Conservation (phyloP, 2,329 filamentous ascomycete genomes). For the Fusarium globosum region DNA sequence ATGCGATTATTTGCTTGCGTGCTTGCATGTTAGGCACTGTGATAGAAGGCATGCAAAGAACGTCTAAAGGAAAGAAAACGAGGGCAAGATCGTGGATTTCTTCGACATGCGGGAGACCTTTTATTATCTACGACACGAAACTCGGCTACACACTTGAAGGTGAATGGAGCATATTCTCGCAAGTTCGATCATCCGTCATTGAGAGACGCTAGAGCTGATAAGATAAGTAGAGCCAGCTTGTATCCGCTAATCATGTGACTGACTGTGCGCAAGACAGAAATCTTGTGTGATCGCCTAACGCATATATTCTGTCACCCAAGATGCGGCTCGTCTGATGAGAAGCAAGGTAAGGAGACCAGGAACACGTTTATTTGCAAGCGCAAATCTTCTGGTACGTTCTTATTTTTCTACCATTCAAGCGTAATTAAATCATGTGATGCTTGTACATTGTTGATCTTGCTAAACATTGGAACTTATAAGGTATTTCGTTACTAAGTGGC, state of each 20-base stretch:
- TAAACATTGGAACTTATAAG: too few relatives aligned
- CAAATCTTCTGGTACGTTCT: not conserved
- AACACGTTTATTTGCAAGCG: not conserved
- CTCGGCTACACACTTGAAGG: conserved; percentile 42
- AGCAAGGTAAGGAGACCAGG: not conserved
- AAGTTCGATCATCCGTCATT: conserved; percentile 48
- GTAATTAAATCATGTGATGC: not conserved
- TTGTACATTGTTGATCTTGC: not conserved
- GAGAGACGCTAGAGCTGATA: not conserved
- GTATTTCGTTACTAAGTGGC: not conserved
- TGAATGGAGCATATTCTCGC: conserved; percentile 53
- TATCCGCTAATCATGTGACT: conserved; percentile 51
- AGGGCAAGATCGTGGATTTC: conserved; percentile 13
- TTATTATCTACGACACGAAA: conserved; percentile 37
- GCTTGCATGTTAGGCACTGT: conserved; percentile 53
- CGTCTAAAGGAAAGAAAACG: conserved; percentile 2
- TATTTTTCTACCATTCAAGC: not conserved
- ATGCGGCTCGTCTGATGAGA: not conserved
- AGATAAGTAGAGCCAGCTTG: conserved; percentile 1
- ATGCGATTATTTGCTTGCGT: conserved; percentile 53
- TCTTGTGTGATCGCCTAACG: not conserved
- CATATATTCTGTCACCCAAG: not conserved
- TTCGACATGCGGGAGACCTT: conserved; percentile 8
- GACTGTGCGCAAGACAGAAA: not conserved
- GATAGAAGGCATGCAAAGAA: conserved; percentile 9